Evolutionary conservation across 2,329 filamentous ascomycete species (phyloP), one percentile per base, ranked within the genome.

Genomic region (Aspergillus ibericus): DNA sequence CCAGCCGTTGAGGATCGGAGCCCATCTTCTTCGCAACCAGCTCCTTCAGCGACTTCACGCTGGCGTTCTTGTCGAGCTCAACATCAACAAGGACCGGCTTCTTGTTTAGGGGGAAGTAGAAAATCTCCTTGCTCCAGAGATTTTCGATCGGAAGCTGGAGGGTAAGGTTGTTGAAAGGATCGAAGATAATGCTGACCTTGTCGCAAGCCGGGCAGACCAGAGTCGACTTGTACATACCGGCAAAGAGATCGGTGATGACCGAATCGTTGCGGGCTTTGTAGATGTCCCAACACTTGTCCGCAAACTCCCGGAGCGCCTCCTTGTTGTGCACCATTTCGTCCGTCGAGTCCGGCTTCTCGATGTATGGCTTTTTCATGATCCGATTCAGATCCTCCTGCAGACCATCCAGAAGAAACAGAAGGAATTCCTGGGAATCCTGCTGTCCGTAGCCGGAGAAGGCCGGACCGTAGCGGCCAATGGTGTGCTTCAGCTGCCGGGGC

Each of bases 181-280:
- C 95, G 70, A 99, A 99, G 0, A 95, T 98, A 68, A 99, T 96
- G 83, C 93, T 97, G 76, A 98, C 90, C 78, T 98, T 99, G 66
- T 89, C 84, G 74, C 95, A 99, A 7, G 84, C 85, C 0, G 95
- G 95, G 71, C 95, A 99, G 63, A 95, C 89, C 63, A 99, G 84
- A 0, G 93, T 98, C 46, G 96, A 98, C 79, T 98, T 97, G 83
- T 98, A 99, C 83, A 98, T 92, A 63, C 95, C 95, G 20, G 92
- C 96, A 75, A 99, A 99, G 10, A 99, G 82, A 72, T 99, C 95
- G 58, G 92, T 93, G 65, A 97, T 91, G 40, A 98, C 89, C 0
- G 95, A 98, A 71, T 98, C 92, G 66, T 99, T 96, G 53, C 95
- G 88, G 63, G 89, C 88, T 70, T 92, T 91, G 64, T 96, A 96